These are phyloP conservation scores for Penicillium psychrofluorescens DNA, from an alignment of 495 filamentous ascomycete species.

Conservation along the genomic window DNA sequence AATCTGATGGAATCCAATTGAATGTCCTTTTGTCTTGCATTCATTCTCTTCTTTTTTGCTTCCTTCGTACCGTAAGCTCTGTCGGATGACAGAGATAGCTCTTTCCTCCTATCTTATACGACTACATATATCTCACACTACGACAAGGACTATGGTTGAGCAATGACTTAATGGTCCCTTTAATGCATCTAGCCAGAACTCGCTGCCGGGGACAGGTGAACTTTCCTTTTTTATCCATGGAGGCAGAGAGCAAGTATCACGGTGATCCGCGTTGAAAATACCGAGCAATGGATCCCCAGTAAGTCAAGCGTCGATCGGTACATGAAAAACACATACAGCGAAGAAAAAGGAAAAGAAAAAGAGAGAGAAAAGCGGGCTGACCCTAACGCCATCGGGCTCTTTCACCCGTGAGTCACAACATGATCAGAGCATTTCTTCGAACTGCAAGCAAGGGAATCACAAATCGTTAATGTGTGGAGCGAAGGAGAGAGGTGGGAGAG, in stretches of 20 bases:
- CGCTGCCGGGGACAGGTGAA: too few species aligned
- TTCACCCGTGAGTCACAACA: not conserved
- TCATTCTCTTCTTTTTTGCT: not conserved
- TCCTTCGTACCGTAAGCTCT: not conserved
- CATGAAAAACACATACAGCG: not conserved
- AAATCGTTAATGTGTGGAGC: not conserved
- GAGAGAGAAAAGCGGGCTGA: not conserved
- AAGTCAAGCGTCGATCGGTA: not conserved
- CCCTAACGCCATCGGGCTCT: conserved; percentile 2
- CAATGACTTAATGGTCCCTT: too few species aligned
- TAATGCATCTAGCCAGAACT: too few species aligned
- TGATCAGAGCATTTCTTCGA: not conserved
- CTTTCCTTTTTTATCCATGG: not conserved
- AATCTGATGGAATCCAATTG: conserved; percentile 27
- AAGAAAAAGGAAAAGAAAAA: not conserved
- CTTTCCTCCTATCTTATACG: too few species aligned
- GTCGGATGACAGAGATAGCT: not conserved
- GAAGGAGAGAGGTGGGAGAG: not conserved
- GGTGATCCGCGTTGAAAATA: too few species aligned
- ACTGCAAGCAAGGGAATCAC: too few species aligned
- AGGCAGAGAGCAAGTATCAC: not conserved
- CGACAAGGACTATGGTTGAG: too few species aligned
- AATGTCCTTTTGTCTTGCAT: conserved; percentile 16
- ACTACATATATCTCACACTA: too few species aligned
- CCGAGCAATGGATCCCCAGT: too few species aligned